Percentiles rank a stretch among this genome's conserved stretches.
Conservation (phyloP, 2,329 filamentous ascomycete genomes). For the Pseudogymnoascus sp. region DNA sequence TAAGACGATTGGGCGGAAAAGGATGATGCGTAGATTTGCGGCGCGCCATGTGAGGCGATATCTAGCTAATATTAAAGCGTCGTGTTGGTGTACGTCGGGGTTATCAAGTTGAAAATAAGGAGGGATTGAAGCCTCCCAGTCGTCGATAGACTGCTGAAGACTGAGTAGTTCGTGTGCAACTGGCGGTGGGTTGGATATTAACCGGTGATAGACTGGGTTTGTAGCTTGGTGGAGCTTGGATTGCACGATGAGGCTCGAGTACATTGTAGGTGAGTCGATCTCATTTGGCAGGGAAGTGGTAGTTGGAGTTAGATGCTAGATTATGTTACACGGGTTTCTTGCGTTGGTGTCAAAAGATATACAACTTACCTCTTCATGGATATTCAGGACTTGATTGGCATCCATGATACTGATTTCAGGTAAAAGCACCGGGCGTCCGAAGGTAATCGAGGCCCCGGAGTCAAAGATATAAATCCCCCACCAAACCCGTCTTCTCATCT, state of each 20-base stretch:
- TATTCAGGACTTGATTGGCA: constrained; percentile 16
- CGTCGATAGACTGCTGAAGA: constrained; percentile 35
- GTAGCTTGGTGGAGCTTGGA: constrained; percentile 35
- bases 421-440: constrained; percentile 31
- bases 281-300: constrained; percentile 32
- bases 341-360: background rate
- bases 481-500: constrained; percentile 36
- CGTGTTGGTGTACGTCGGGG: constrained; percentile 29
- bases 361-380: constrained; percentile 14
- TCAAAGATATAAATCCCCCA: constrained; percentile 39
- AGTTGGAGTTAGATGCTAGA: constrained; percentile 29
- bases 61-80: constrained; percentile 32
- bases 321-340: background rate
- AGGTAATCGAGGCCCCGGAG: constrained; percentile 40
- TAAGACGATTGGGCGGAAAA: constrained; percentile 36
- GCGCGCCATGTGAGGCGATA: constrained; percentile 34
- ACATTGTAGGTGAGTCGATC: constrained; percentile 33
- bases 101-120: constrained; percentile 32
- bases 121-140: constrained; percentile 35
- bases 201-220: constrained; percentile 36
- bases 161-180: constrained; percentile 34
- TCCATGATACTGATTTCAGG: constrained; percentile 16
- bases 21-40: constrained; percentile 36
- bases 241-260: constrained; percentile 36
- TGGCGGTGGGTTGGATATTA: constrained; percentile 35